Base-by-base conservation (phyloP, 106 monocot species). In the Dioscorea dumetorum region DNA sequence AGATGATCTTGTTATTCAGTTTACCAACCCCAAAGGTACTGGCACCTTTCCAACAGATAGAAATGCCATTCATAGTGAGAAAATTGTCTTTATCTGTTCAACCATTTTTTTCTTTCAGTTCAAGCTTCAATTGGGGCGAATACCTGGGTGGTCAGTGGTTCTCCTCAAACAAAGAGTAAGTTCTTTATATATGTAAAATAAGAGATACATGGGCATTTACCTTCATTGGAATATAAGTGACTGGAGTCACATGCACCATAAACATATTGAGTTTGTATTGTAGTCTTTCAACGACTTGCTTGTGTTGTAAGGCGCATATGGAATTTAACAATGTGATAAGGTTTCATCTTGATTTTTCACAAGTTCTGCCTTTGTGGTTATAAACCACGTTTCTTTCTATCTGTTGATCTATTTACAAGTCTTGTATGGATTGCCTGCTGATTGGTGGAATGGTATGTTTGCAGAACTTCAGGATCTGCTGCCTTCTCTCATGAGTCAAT, bases 121-220 rank as follows among this genome's bases (percentile, higher is more conserved):
- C 69, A 69, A 69, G 69, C 69, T 57, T 69, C 69, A 32, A 69
- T 69, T 69, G 58, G 58, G 1, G 58, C 69, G 4, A 69, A 69
- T 57, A 69, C 69, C 21, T 69, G 58, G 58, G 69, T 69, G 33
- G 69, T 69, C 21, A 69, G 69, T 21, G 69, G 69, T 41, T 17
- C 69, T 35, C 35, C 57, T 35, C 69, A 69, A 34, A 69, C 69
- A 58, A 69, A 69, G 58, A 69, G 69, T 69, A 69, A 50, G 41
- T 66, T 22, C 28, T 28, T 28, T 28, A 28, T 28, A 28, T 28
- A 1, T 28, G 28, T 28, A 28, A 3, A 28, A 28, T 28, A 28
- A 28, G 2, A 28, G 3, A 28, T 28, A 3, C 28, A 28, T 28
- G 28, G 1, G 28, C 28, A 28, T 28, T 28, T 28, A 3, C 3